A percentile compares a stretch with the other conserved stretches of the same genome.
phyloP scores from a whole-genome alignment of 176 grass and related monocot species.

The Carex parvula region DNA sequence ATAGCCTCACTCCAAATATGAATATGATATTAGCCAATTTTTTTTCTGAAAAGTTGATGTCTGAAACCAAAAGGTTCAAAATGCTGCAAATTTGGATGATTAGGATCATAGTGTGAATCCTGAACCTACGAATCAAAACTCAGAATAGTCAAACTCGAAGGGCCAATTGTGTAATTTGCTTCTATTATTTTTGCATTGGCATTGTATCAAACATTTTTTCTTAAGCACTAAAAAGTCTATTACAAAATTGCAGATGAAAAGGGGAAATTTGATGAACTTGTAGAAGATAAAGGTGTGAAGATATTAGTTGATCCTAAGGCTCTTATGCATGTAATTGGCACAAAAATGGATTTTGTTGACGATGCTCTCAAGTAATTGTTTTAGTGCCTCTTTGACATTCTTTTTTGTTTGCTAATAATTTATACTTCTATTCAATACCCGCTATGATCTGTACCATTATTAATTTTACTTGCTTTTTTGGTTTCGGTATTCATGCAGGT shows the following conservation, averaged over 20 bases:
- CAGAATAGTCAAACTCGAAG: not conserved
- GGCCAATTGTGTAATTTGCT: not conserved
- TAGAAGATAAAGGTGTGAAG: slow-evolving; percentile 86
- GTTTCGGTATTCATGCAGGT: slow-evolving; percentile 39
- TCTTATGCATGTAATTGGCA: slow-evolving; percentile 91
- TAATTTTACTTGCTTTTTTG: not conserved
- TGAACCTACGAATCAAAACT: not conserved
- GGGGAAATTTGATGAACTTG: slow-evolving; percentile 75
- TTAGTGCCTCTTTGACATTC: not conserved
- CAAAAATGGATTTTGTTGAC: slow-evolving; percentile 81
- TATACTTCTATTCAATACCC: not conserved
- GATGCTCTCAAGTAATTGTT: slow-evolving; percentile 59
- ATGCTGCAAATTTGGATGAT: not conserved
- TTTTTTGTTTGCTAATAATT: not conserved
- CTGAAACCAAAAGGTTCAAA: not conserved
- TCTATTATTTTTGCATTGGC: not conserved
- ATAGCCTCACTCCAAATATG: not conserved
- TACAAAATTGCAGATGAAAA: slow-evolving; percentile 61
- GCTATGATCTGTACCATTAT: not conserved
- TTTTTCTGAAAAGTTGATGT: not conserved
- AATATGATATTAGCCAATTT: not conserved
- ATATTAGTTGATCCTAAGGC: slow-evolving; percentile 88
- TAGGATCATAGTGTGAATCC: not conserved
- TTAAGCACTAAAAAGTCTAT: slow-evolving; percentile 2
- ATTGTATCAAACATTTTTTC: not conserved